These are phyloP conservation scores for Acanthochlamys bracteata DNA, from an alignment of 106 monocot genomes.

Conservation along the genomic window DNA sequence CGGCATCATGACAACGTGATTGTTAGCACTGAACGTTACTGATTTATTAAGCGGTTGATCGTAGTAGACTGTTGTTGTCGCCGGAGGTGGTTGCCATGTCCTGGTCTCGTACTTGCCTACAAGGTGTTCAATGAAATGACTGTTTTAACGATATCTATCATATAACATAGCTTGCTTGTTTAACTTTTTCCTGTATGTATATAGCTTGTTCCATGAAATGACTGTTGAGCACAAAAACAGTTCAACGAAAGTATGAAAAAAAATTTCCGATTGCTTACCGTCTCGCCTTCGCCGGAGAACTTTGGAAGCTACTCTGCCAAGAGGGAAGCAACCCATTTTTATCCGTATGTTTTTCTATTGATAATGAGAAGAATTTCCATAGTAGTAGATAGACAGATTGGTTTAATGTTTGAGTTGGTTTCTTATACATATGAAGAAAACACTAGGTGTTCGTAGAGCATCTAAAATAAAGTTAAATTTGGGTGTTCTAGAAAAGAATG, in stretches of 20 bases:
- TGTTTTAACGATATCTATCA: too few relatives aligned
- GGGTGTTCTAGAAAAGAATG: neutral
- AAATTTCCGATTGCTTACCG: slow-evolving; percentile 16
- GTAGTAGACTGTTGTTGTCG: slow-evolving; percentile 8
- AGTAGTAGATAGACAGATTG: too few relatives aligned
- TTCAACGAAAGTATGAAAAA: neutral
- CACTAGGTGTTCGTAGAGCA: too few relatives aligned
- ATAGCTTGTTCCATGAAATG: too few relatives aligned
- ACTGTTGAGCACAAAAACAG: neutral
- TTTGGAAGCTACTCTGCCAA: slow-evolving; percentile 44
- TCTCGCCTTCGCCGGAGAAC: slow-evolving; percentile 25
- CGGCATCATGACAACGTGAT: slow-evolving; percentile 28
- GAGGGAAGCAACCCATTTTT: slow-evolving; percentile 68
- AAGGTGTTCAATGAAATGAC: neutral
- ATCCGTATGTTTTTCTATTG: neutral
- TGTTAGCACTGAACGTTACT: slow-evolving; percentile 37
- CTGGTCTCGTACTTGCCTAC: slow-evolving; percentile 2
- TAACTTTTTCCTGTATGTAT: too few relatives aligned
- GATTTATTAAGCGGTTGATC: slow-evolving; percentile 21
- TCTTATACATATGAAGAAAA: too few relatives aligned
- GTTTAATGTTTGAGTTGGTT: too few relatives aligned
- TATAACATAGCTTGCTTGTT: too few relatives aligned
- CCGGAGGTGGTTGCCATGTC: neutral
- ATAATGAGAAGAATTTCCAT: neutral
- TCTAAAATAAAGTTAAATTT: too few relatives aligned